A percentile compares a stretch with the other conserved stretches of the same genome.
Conservation (phyloP, 73 alveolate genomes). For the Tetrahymena thermophila region DNA sequence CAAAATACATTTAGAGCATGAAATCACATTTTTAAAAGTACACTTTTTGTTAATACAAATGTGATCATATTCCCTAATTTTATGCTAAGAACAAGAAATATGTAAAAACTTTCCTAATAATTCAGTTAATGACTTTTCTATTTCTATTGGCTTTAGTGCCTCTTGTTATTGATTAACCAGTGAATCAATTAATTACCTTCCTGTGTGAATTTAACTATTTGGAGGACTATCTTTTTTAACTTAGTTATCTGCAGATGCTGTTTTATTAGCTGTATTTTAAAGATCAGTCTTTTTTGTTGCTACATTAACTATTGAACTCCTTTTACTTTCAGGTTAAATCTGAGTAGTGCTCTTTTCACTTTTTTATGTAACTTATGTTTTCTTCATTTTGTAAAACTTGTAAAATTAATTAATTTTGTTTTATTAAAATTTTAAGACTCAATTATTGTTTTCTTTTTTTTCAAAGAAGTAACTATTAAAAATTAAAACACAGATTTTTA, state of each 20-base stretch:
- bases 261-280: background rate
- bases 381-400: background rate
- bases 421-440: background rate
- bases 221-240: background rate
- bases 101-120: background rate
- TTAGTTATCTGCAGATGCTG: background rate
- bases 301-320: background rate
- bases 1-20: background rate
- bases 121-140: background rate
- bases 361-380: background rate
- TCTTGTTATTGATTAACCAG: background rate
- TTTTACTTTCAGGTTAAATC: background rate
- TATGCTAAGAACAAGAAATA: background rate
- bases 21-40: background rate
- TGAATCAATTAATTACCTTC: background rate
- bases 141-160: background rate
- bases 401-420: background rate
- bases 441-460: too few species aligned
- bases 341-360: background rate
- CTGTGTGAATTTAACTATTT: background rate
- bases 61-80: background rate
- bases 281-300: background rate
- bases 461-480: background rate
- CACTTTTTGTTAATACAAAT: background rate
- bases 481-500: too few species aligned